Percentiles rank a stretch among this genome's conserved stretches.
Conservation (phyloP, 495 filamentous ascomycete genomes). For the Massariosphaeria phaeospora region DNA sequence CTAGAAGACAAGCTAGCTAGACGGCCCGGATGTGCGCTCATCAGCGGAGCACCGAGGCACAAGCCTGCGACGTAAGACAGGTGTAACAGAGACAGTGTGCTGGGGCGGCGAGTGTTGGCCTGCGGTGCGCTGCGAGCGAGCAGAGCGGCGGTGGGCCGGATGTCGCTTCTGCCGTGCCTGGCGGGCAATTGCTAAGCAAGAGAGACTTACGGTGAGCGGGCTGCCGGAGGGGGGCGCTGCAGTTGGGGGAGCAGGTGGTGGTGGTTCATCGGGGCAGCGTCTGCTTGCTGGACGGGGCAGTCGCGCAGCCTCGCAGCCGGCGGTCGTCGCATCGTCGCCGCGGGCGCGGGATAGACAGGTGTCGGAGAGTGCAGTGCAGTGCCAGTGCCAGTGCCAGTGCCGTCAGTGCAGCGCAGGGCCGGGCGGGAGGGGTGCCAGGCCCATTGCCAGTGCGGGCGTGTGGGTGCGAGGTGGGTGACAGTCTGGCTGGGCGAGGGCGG, state of each 20-base stretch:
- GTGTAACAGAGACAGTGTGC: conserved; percentile 4
- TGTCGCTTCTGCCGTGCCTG: neutral
- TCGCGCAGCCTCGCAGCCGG: too few relatives aligned
- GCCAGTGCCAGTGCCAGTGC: too few relatives aligned
- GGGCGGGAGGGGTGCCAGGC: too few relatives aligned
- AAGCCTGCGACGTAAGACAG: conserved; percentile 7
- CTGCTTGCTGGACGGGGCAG: too few relatives aligned
- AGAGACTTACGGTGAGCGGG: neutral
- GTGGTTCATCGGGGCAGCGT: too few relatives aligned
- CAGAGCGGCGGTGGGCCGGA: neutral
- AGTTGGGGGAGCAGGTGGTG: neutral
- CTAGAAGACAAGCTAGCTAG: conserved; percentile 33
- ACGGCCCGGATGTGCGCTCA: neutral
- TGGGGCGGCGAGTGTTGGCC: neutral
- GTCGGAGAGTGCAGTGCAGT: too few relatives aligned
- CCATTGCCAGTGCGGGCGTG: too few relatives aligned
- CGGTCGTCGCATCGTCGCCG: too few relatives aligned
- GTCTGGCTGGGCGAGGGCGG: neutral
- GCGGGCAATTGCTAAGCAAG: conserved; percentile 11
- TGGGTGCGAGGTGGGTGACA: neutral
- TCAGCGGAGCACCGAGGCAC: neutral
- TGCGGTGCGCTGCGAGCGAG: neutral
- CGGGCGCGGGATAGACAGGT: neutral
- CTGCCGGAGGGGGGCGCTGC: neutral
- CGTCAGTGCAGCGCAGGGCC: too few relatives aligned